Conservation (phyloP, 1,139 yeast genomes). For the Kurtzmaniella natalensis region DNA sequence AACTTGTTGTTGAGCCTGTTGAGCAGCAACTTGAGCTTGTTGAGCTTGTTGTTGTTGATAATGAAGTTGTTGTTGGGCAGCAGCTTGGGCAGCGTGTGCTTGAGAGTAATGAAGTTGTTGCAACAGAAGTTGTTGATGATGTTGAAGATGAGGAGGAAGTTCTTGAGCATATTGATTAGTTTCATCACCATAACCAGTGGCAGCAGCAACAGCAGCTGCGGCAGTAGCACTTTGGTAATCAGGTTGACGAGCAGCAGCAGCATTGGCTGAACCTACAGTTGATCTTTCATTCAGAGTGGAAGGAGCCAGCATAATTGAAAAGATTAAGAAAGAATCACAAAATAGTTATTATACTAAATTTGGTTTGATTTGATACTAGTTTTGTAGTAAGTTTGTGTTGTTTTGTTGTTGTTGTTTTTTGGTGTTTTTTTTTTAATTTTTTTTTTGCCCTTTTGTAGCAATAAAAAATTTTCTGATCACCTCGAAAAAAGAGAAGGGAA, state of each 20-base stretch:
- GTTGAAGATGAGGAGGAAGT: conserved; percentile 4
- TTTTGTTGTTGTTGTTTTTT: conserved; percentile 2
- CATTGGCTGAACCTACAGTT: conserved; percentile 7
- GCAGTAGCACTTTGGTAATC: conserved; percentile 8
- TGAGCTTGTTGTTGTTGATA: conserved; percentile 6
- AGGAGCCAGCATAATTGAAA: conserved; percentile 7
- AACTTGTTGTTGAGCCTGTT: conserved; percentile 4
- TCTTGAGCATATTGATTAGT: conserved; percentile 4
- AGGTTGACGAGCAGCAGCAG: conserved; percentile 9
- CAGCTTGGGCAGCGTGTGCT: conserved; percentile 2
- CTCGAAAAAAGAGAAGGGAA: too few relatives aligned
- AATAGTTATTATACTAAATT: background rate
- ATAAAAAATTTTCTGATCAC: too few relatives aligned
- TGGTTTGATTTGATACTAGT: background rate
- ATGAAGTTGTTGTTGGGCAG: conserved; percentile 1
- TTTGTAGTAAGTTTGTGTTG: background rate
- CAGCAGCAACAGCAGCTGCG: conserved; percentile 8
- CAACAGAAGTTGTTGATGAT: conserved; percentile 7
- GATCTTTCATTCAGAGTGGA: conserved; percentile 8
- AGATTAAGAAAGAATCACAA: too few relatives aligned
- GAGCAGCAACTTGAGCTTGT: conserved; percentile 6
- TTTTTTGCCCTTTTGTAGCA: too few relatives aligned
- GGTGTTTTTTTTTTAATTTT: too few relatives aligned
- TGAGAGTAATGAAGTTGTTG: conserved; percentile 8
- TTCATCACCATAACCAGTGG: conserved; percentile 6